Base-by-base conservation (phyloP, 176 grass and related monocot species). In the Puccinellia tenuiflora region DNA sequence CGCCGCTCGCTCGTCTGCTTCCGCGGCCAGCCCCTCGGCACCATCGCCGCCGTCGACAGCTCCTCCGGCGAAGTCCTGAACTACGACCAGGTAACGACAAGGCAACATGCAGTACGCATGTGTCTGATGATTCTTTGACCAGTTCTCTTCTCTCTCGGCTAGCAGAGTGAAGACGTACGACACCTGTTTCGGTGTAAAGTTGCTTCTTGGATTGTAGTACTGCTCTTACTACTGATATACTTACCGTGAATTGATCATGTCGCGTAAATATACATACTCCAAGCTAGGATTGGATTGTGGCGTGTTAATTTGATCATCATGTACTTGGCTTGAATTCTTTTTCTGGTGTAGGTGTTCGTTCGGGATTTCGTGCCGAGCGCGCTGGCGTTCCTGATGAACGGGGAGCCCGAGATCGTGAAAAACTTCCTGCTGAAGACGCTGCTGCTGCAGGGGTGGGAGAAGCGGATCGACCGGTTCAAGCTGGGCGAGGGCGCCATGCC, bases 351-450 rank as follows among this genome's bases (percentile, higher is more conserved):
- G 95, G 95, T 97, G 54, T 97, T 97, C 75, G 88, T 97, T 40
- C 69, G 95, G 52, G 95, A 97, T 85, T 97, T 97, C 35, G 95
- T 97, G 48, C 95, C 95, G 47, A 97, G 95, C 87, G 95, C 95
- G 53, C 75, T 97, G 55, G 95, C 95, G 22, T 97, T 97, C 73
- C 84, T 97, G 85, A 94, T 97, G 95, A 97, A 97, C 51, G 95
- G 95, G 39, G 92, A 94, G 81, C 78, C 92, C 0, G 95, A 97
- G 1, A 88, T 97, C 79, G 95, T 97, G 42, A 92, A 90, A 38
- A 92, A 94, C 85, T 97, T 97, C 61, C 79, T 97, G 46, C 10
- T 94, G 2, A 94, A 90, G 91, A 94, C 95, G 42, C 88, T 97
- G 68, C 79, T 86, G 77, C 88, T 97, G 67, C 95, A 97, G 81